Base-by-base conservation (phyloP, 768 basidiomycete genomes). In the Boletus reticuloceps region DNA sequence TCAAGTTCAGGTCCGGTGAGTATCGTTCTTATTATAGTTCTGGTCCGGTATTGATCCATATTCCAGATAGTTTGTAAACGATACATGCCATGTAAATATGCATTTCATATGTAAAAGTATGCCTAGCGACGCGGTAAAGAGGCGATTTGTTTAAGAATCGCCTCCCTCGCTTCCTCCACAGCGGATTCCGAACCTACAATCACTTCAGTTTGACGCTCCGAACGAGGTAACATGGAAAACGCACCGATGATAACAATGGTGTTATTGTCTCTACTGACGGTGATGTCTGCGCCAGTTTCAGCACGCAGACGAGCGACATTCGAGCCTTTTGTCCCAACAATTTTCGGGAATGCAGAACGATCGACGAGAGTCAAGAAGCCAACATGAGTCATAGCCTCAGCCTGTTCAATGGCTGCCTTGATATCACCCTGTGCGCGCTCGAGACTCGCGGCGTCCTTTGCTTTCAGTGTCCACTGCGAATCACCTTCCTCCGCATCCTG, bases 241-340 rank as follows among this genome's bases (percentile, higher is more conserved):
- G 60, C 65, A 93, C 93, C 94, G 47, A 88, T 84, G 66, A 98
- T 88, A 60, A 89, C 83, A 64, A 97, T 95, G 31, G 85, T 86
- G 70, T 79, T 91, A 67, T 89, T 89, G 58, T 94, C 94, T 59
- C 91, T 84, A 70, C 91, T 85, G 51, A 98, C 91, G 41, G 84
- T 91, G 63, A 98, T 94, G 67, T 96, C 93, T 51, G 94, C 89
- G 40, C 92, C 91, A 50, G 90, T 96, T 73, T 94, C 93, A 49
- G 81, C 82, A 52, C 94, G 85, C 50, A 98, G 80, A 47, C 94
- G 88, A 50, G 88, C 80, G 48, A 98, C 90, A 63, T 93, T 98
- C 27, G 92, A 77, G 50, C 94, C 94, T 74, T 95, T 96, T 12
- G 88, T 75, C 38, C 95, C 95, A 58, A 98, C 93, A 62, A 98